A percentile compares a stretch with the other conserved stretches of the same genome.
Conservation (phyloP, 2,329 filamentous ascomycete genomes). For the Penicillium italicum region DNA sequence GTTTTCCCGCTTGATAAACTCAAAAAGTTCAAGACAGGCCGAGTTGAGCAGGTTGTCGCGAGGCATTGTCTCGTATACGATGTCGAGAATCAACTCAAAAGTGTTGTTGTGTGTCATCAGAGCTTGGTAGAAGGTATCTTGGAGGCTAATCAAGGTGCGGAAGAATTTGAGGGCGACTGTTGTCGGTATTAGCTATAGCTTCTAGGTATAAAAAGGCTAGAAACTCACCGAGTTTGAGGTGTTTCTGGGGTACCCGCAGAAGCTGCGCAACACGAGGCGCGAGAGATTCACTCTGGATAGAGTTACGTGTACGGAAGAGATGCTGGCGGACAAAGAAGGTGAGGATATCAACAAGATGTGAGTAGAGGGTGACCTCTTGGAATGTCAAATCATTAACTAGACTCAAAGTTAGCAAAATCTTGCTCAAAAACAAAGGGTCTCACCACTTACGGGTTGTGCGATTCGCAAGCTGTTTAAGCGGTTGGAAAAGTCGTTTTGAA, state of each 20-base stretch:
- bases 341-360: slow-evolving; percentile 86
- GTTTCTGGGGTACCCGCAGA: slow-evolving; percentile 79
- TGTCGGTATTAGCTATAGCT: not conserved
- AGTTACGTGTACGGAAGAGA: slow-evolving; percentile 78
- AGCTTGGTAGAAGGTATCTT: slow-evolving; percentile 87
- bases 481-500: slow-evolving; percentile 79
- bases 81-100: slow-evolving; percentile 78
- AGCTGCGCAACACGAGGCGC: slow-evolving; percentile 77
- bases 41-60: slow-evolving; percentile 92
- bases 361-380: slow-evolving; percentile 84
- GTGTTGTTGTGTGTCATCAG: slow-evolving; percentile 78
- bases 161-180: slow-evolving; percentile 89
- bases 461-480: slow-evolving; percentile 74
- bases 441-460: slow-evolving; percentile 50
- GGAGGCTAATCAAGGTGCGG: slow-evolving; percentile 75
- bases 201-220: not conserved
- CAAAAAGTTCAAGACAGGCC: slow-evolving; percentile 89
- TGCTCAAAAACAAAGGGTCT: not conserved
- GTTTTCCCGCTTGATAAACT: slow-evolving; percentile 78
- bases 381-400: slow-evolving; percentile 68
- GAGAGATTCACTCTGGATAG: slow-evolving; percentile 76
- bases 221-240: slow-evolving; percentile 76
- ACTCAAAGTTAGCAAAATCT: slow-evolving; percentile 6
- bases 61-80: slow-evolving; percentile 80
- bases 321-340: slow-evolving; percentile 93